Percentiles rank a stretch among this genome's conserved stretches.
Conservation (phyloP, 768 basidiomycete species). For the Phylloporus rhodoxanthus region DNA sequence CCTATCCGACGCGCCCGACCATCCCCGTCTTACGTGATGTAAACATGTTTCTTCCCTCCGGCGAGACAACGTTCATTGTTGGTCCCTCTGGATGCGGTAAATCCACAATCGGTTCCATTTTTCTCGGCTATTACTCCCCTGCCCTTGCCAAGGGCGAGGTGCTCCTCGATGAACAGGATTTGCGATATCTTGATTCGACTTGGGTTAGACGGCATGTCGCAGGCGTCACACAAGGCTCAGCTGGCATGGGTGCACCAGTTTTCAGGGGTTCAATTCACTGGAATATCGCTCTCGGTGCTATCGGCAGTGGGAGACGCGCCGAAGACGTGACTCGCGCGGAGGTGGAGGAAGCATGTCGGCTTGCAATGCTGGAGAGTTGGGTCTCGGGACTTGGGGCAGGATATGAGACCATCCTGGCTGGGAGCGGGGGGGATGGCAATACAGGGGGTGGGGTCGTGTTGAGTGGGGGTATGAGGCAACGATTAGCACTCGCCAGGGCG, state of each 20-base stretch:
- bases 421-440: constrained; percentile 38
- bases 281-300: constrained; percentile 77
- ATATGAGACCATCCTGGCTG: constrained; percentile 69
- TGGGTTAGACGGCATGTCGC: constrained; percentile 71
- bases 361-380: constrained; percentile 85
- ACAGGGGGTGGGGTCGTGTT: constrained; percentile 57
- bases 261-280: constrained; percentile 79
- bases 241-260: constrained; percentile 39
- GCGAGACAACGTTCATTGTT: constrained; percentile 75
- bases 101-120: constrained; percentile 59
- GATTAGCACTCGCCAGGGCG: constrained; percentile 85
- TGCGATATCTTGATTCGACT: constrained; percentile 63
- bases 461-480: constrained; percentile 90
- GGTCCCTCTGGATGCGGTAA: constrained; percentile 77
- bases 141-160: constrained; percentile 50
- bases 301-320: constrained; percentile 39
- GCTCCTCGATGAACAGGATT: constrained; percentile 74
- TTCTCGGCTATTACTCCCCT: constrained; percentile 70
- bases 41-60: constrained; percentile 61
- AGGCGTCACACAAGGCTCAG: constrained; percentile 72
- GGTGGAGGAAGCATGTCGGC: constrained; percentile 77
- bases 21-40: constrained; percentile 53
- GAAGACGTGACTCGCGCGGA: constrained; percentile 56
- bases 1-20: constrained; percentile 68
- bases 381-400: constrained; percentile 77